Percentiles rank a stretch among this genome's conserved stretches.
Evolutionary conservation across 257 asterid species (phyloP).

Genomic region (Primulina tabacum): DNA sequence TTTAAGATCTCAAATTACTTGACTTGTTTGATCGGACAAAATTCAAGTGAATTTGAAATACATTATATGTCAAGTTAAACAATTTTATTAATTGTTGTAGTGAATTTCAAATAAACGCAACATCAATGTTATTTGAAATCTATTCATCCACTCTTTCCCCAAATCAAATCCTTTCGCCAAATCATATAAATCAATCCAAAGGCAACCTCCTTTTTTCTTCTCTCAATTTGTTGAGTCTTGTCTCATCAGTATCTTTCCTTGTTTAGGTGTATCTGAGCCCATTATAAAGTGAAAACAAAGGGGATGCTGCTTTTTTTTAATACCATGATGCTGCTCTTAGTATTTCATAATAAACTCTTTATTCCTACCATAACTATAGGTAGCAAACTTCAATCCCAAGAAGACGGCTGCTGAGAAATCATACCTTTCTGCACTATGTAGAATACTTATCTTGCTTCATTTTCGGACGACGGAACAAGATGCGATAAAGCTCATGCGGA

Average conservation of each 20-base stretch:
- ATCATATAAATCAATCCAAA: no score
- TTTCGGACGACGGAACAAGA: slow-evolving; percentile 72
- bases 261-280: slow-evolving; percentile 5
- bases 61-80: no score
- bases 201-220: neutral
- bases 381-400: slow-evolving; percentile 57
- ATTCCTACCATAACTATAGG: slow-evolving; percentile 37
- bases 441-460: slow-evolving; percentile 60
- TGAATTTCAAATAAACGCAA: no score
- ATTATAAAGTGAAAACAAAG: neutral
- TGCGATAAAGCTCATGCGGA: slow-evolving; percentile 60
- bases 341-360: slow-evolving; percentile 26
- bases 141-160: no score
- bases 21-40: no score
- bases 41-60: no score
- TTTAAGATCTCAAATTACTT: no score
- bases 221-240: slow-evolving; percentile 6
- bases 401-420: slow-evolving; percentile 85
- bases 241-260: neutral
- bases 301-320: neutral
- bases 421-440: slow-evolving; percentile 65
- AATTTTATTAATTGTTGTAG: no score
- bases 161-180: no score
- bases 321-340: slow-evolving; percentile 6
- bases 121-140: no score